Evolutionary conservation across 306 rosid genomes (phyloP), one percentile per base, ranked within the genome.

Genomic region (Quercus cerris): DNA sequence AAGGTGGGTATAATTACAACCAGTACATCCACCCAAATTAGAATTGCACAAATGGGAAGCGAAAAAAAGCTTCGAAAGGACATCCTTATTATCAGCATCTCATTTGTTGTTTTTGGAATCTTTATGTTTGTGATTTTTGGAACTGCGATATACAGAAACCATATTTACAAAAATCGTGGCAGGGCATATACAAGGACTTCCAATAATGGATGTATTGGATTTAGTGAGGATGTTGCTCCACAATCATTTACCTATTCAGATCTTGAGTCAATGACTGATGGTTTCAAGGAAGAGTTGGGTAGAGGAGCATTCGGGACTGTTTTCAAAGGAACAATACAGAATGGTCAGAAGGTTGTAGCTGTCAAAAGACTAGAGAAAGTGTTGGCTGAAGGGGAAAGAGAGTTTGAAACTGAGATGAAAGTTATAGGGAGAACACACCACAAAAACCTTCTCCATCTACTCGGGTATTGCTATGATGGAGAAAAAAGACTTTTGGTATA

Each of bases 241-340:
- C 56, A 54, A 18, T 62, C 77, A 12, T 83, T 79, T 49, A 49
- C 54, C 15, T 49, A 49, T 49, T 49, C 17, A 10, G 17, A 49
- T 12, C 54, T 49, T 49, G 54, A 49, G 54, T 10, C 14, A 10
- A 12, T 49, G 54, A 49, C 54, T 3, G 54, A 49, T 49, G 54
- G 17, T 49, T 49, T 49, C 54, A 12, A 49, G 54, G 54, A 49
- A 49, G 54, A 49, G 54, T 3, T 49, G 6, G 87, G 83, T 5
- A 70, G 73, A 84, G 87, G 87, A 62, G 71, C 81, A 7, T 84
- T 66, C 11, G 78, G 81, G 20, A 75, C 71, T 20, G 81, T 84
- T n/a, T 79, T 79, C 56, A 83, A 71, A 70, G 84, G 84, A 9
- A 72, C 19, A 25, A 79, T 22, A 12, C 6, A 4, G n/a, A 22